phyloP scores from a whole-genome alignment of 257 asterid species.

The Lantana camara region DNA sequence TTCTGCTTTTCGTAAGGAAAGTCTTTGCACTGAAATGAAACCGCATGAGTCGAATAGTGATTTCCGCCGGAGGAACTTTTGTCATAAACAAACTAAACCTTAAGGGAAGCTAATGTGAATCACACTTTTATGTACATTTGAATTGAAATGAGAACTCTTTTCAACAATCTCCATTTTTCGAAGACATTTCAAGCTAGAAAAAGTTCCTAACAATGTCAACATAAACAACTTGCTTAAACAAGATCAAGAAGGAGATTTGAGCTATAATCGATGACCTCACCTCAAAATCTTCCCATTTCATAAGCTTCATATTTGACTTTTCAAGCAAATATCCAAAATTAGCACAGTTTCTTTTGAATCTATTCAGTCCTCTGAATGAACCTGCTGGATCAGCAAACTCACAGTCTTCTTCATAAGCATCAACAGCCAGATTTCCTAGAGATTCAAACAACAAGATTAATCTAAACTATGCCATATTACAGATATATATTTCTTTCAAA shows the following conservation, averaged over 20 bases:
- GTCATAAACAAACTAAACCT: too few species aligned
- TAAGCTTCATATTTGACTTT: slow-evolving; percentile 76
- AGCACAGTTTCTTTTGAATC: slow-evolving; percentile 93
- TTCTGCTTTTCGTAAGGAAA: too few species aligned
- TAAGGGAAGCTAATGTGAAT: too few species aligned
- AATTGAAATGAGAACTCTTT: too few species aligned
- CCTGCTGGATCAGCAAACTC: slow-evolving; percentile 99
- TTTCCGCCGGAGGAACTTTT: too few species aligned
- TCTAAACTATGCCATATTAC: too few species aligned
- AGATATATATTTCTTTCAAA: too few species aligned
- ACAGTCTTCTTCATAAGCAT: slow-evolving; percentile 86
- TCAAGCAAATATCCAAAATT: slow-evolving; percentile 86
- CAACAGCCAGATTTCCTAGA: slow-evolving; percentile 73
- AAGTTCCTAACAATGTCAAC: too few species aligned
- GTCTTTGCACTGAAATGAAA: too few species aligned
- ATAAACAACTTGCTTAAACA: not conserved
- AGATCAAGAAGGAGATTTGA: not conserved
- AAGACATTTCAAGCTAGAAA: not conserved
- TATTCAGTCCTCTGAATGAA: slow-evolving; percentile 71
- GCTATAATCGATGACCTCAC: slow-evolving; percentile 36
- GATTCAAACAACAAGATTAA: not conserved
- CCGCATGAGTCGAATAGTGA: too few species aligned
- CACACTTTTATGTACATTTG: too few species aligned
- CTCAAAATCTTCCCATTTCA: slow-evolving; percentile 95
- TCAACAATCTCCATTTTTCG: too few species aligned